These are phyloP conservation scores for Taphrina deformans DNA, from an alignment of 1,139 yeast species.

Conservation along the genomic window DNA sequence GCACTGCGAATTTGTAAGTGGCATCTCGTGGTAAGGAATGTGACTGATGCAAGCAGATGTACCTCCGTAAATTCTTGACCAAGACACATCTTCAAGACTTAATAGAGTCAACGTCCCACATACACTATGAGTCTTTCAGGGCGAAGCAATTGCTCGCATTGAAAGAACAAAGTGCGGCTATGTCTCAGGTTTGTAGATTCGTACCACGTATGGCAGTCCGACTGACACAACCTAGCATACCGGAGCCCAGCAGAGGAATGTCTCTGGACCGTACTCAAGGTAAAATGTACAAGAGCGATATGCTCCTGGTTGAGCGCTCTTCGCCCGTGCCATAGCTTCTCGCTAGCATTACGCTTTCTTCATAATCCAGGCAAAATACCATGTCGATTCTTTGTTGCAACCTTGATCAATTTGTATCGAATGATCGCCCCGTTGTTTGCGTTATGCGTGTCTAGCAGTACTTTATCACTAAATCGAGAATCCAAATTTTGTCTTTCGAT, in stretches of 20 bases:
- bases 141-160: constrained; percentile 89
- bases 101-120: constrained; percentile 84
- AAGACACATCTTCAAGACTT: constrained; percentile 95
- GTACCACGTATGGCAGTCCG: too few species aligned
- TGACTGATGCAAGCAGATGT: constrained; percentile 42
- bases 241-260: constrained; percentile 9
- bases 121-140: constrained; percentile 91
- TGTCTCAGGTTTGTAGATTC: constrained; percentile 14
- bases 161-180: constrained; percentile 59
- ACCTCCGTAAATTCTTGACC: constrained; percentile 87
- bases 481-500: too few species aligned
- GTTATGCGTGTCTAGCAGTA: neutral
- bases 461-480: too few species aligned
- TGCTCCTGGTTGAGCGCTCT: neutral
- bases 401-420: neutral
- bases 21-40: neutral
- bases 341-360: neutral
- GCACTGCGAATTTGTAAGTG: constrained; percentile 82
- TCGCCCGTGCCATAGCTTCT: neutral
- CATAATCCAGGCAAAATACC: neutral
- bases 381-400: neutral
- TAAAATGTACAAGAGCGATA: neutral
- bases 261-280: constrained; percentile 16
- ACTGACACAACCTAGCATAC: constrained; percentile 10
- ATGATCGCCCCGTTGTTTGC: neutral